Conservation (phyloP, 108 stramenopile genomes). For the Epithemia pelagica region DNA sequence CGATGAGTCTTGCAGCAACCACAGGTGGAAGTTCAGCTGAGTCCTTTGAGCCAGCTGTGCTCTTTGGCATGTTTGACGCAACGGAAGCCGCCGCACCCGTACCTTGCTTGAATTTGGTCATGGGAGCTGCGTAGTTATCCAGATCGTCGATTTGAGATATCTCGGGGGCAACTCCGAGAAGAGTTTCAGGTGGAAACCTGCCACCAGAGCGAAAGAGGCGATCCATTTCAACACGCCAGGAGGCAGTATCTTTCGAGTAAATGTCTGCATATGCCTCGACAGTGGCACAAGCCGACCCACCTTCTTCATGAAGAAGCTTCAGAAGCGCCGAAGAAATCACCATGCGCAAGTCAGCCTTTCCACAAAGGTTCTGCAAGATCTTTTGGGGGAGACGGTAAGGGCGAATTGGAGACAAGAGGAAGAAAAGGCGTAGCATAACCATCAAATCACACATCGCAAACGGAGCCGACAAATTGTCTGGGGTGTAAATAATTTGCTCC, state of each 20-base stretch:
- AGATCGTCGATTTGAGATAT: constrained; percentile 21
- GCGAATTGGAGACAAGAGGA: constrained; percentile 69
- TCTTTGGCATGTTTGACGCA: constrained; percentile 72
- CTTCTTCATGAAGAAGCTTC: constrained; percentile 57
- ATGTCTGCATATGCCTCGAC: constrained; percentile 23
- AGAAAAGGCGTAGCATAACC: constrained; percentile 53
- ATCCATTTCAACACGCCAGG: constrained; percentile 27
- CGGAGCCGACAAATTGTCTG: constrained; percentile 31
- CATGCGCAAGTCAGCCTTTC: constrained; percentile 27
- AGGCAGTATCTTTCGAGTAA: constrained; percentile 6
- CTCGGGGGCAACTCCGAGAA: constrained; percentile 74
- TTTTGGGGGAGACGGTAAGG: constrained; percentile 72
- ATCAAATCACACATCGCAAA: constrained; percentile 45
- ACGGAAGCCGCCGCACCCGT: constrained; percentile 48
- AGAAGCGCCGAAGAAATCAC: constrained; percentile 35
- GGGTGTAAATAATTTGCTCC: constrained; percentile 30
- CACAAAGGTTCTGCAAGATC: constrained; percentile 64
- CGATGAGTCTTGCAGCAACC: constrained; percentile 71
- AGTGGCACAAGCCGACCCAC: constrained; percentile 22
- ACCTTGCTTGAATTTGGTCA: constrained; percentile 41
- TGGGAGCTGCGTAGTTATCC: constrained; percentile 14
- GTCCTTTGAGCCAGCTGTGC: constrained; percentile 36
- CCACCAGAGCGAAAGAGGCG: constrained; percentile 12
- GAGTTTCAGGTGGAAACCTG: constrained; percentile 60
- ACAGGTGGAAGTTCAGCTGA: constrained; percentile 53